A percentile compares a stretch with the other conserved stretches of the same genome.
phyloP scores from a whole-genome alignment of 495 filamentous ascomycete genomes.

The Xylaria acuta region DNA sequence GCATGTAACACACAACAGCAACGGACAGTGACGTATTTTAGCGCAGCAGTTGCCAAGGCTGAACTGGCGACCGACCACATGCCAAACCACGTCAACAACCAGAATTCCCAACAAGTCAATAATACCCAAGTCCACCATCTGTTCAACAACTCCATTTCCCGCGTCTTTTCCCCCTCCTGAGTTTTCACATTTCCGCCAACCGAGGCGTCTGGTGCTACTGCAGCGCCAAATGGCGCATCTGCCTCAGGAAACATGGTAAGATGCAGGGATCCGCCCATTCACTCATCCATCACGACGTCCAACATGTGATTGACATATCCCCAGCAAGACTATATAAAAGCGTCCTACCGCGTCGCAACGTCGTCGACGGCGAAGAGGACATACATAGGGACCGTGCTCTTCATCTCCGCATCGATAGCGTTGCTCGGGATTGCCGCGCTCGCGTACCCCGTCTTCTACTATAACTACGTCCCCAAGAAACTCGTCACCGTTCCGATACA shows the following conservation, averaged over 20 bases:
- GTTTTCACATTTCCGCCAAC: background rate
- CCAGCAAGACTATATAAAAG: constrained; percentile 34
- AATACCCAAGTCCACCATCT: background rate
- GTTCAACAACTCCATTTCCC: background rate
- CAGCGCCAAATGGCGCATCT: background rate
- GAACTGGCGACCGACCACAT: constrained; percentile 19
- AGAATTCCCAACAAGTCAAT: background rate
- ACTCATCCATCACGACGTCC: background rate
- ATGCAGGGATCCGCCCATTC: background rate
- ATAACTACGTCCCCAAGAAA: constrained; percentile 78
- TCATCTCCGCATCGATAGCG: constrained; percentile 61
- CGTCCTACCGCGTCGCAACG: constrained; percentile 59
- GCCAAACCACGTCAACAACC: constrained; percentile 20
- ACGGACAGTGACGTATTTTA: background rate
- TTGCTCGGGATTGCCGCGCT: constrained; percentile 68
- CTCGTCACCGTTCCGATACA: constrained; percentile 69
- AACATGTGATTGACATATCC: background rate
- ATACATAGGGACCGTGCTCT: constrained; percentile 73
- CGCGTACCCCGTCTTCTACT: constrained; percentile 81
- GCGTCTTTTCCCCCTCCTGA: background rate
- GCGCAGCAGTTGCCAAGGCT: constrained; percentile 15
- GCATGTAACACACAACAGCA: background rate
- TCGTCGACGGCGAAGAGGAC: constrained; percentile 72
- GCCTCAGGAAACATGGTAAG: constrained; percentile 16
- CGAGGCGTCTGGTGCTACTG: no score